Percentiles rank a stretch among this genome's conserved stretches.
These are phyloP conservation scores for Leptographium procerum DNA, from an alignment of 2,329 filamentous ascomycete genomes.

Conservation along the genomic window DNA sequence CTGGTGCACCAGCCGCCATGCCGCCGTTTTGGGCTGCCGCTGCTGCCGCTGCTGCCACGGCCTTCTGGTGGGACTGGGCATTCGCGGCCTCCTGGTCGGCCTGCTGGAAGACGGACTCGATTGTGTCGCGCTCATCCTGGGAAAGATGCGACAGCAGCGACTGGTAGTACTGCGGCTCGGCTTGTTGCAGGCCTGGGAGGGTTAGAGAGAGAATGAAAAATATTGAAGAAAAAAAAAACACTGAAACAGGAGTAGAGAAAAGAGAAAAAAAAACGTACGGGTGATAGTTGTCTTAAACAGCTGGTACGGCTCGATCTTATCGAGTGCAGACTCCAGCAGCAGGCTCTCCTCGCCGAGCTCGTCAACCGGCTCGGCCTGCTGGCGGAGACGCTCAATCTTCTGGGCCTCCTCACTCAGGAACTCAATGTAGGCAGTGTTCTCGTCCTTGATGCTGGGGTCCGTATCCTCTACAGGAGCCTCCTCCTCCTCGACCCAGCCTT, in stretches of 20 bases:
- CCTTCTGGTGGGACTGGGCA: conserved; percentile 16
- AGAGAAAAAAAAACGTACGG: conserved; percentile 47
- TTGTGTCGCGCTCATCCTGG: conserved; percentile 67
- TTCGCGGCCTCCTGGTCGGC: conserved; percentile 31
- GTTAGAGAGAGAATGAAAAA: neutral
- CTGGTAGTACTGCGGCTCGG: conserved; percentile 81
- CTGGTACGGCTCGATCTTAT: conserved; percentile 89
- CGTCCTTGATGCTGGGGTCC: conserved; percentile 54
- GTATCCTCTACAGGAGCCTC: conserved; percentile 55
- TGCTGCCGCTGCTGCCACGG: conserved; percentile 15
- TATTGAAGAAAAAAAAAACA: neutral
- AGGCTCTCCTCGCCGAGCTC: conserved; percentile 89
- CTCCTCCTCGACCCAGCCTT: conserved; percentile 76
- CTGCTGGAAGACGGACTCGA: conserved; percentile 67
- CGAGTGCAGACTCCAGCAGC: conserved; percentile 81
- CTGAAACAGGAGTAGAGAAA: neutral
- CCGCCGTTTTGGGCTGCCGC: conserved; percentile 6
- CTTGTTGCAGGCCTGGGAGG: conserved; percentile 65
- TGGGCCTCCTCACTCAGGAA: conserved; percentile 91
- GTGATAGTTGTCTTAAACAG: conserved; percentile 74
- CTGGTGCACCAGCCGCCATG: neutral
- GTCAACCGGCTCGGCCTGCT: conserved; percentile 62
- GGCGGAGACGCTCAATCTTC: conserved; percentile 62
- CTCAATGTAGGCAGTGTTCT: conserved; percentile 88
- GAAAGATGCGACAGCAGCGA: conserved; percentile 68